These are phyloP conservation scores for Boletus vinaceobasis DNA, from an alignment of 768 basidiomycete genomes.

Conservation along the genomic window DNA sequence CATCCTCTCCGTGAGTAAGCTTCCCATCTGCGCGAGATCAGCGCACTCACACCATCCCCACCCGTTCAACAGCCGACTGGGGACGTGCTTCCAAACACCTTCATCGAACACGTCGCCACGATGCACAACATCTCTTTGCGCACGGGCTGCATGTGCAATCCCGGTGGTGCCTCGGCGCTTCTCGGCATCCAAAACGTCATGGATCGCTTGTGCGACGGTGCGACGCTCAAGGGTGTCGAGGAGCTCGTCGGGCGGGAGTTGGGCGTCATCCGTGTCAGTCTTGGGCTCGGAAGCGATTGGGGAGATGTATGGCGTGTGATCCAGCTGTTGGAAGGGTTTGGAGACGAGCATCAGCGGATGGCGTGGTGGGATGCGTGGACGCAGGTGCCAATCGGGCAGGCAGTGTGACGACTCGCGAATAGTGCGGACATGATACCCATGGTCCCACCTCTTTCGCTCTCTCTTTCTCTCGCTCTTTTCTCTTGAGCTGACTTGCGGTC, in stretches of 20 bases:
- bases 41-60: neutral
- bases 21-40: neutral
- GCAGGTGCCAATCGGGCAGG: conserved; percentile 32
- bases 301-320: conserved; percentile 64
- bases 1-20: conserved; percentile 55
- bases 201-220: conserved; percentile 54
- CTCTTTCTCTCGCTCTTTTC: neutral
- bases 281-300: conserved; percentile 78
- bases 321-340: conserved; percentile 46
- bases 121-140: conserved; percentile 67
- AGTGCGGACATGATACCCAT: neutral
- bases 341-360: conserved; percentile 34
- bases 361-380: conserved; percentile 42
- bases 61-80: conserved; percentile 50
- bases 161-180: conserved; percentile 73
- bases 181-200: conserved; percentile 66
- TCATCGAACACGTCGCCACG: conserved; percentile 68
- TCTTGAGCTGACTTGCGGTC: no score
- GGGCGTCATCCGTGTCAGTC: conserved; percentile 72
- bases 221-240: conserved; percentile 63
- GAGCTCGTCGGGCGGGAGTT: conserved; percentile 59
- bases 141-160: conserved; percentile 87
- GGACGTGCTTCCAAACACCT: conserved; percentile 65
- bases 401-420: conserved; percentile 24
- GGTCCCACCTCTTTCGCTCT: neutral